Evolutionary conservation across 2,329 filamentous ascomycete species (phyloP), one percentile per base, ranked within the genome.

Genomic region (Leptographium flavum): DNA sequence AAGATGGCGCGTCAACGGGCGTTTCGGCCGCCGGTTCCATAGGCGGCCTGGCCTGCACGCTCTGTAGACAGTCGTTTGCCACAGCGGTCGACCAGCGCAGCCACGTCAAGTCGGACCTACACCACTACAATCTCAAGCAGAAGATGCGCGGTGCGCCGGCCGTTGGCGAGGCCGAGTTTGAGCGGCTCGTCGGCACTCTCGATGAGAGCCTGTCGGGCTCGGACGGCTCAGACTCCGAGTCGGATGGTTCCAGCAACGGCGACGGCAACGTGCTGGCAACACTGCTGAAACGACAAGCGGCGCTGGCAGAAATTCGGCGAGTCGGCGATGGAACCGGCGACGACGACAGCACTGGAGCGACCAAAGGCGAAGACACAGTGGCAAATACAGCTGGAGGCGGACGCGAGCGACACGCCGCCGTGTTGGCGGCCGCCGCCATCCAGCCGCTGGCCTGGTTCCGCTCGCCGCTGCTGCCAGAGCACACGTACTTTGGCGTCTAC

Each of bases 131-230:
- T 59, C 65, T 96, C 49, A 96, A 94, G 63, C 84, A 90, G 59
- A 94, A 86, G 66, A 66, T 94, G 46, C 79, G 86, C 39, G 85
- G 85, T 0, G 70, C 72, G 47, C 73, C 71, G 10, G 64, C 84
- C 0, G 81, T 95, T 2, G 76, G 77, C 2, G 92, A 98, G 57
- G 61, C 58, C 8, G 87, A 94, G 30, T 98, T 98, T 53, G 85
- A 92, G 59, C 85, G 81, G 58, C 71, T 95, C 7, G 71, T 96
- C 8, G 86, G 79, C 31, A 78, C 92, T 48, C 68, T 98, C 30
- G 85, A 95, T 54, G 90, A 98, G 67, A 92, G 84, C 56, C 73
- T 93, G 48, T 96, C 92, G 1, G 92, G 93, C 14, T 94, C 87
- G 1, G 81, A 87, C 43, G 80, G 77, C 1, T 76, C 78, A 0